phyloP scores from a whole-genome alignment of 2,329 filamentous ascomycete genomes.

The Cyphellophora attinorum region DNA sequence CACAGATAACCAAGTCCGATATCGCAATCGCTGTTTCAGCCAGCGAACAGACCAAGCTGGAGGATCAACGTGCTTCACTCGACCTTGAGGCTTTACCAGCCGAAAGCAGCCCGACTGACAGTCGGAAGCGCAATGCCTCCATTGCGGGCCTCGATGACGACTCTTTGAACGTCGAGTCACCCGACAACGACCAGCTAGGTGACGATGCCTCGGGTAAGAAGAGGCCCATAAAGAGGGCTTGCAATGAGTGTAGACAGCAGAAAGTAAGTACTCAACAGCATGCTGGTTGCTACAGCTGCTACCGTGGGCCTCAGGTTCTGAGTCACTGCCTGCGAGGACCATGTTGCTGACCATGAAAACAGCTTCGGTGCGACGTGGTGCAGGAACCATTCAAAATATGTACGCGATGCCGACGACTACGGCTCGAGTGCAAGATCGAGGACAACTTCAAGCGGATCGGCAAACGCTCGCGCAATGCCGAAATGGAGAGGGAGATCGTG shows the following conservation, averaged over 20 bases:
- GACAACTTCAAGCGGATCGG: constrained; percentile 60
- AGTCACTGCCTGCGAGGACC: too few species aligned
- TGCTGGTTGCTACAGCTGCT: neutral
- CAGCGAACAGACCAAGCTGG: constrained; percentile 6
- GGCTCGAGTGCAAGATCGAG: constrained; percentile 57
- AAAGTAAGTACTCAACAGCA: constrained; percentile 42
- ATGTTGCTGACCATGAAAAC: too few species aligned
- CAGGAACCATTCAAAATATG: constrained; percentile 55
- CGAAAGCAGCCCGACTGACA: constrained; percentile 18
- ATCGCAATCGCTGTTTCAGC: too few species aligned
- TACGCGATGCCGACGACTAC: constrained; percentile 52
- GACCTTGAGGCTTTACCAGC: constrained; percentile 9
- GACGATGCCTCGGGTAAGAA: constrained; percentile 33
- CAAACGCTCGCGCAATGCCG: constrained; percentile 56
- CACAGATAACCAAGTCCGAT: constrained; percentile 8
- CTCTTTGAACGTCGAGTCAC: constrained; percentile 27
- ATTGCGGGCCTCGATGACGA: constrained; percentile 37
- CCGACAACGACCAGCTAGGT: constrained; percentile 27
- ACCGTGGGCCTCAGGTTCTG: neutral
- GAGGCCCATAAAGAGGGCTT: constrained; percentile 51
- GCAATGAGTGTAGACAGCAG: constrained; percentile 61
- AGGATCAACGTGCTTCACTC: constrained; percentile 14
- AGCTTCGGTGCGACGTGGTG: constrained; percentile 59
- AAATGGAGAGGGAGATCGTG: constrained; percentile 51
- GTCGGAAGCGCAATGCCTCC: constrained; percentile 31